A percentile compares a stretch with the other conserved stretches of the same genome.
Evolutionary conservation across 2,329 filamentous ascomycete genomes (phyloP).

Genomic region (Calonectria pseudoturangicola): DNA sequence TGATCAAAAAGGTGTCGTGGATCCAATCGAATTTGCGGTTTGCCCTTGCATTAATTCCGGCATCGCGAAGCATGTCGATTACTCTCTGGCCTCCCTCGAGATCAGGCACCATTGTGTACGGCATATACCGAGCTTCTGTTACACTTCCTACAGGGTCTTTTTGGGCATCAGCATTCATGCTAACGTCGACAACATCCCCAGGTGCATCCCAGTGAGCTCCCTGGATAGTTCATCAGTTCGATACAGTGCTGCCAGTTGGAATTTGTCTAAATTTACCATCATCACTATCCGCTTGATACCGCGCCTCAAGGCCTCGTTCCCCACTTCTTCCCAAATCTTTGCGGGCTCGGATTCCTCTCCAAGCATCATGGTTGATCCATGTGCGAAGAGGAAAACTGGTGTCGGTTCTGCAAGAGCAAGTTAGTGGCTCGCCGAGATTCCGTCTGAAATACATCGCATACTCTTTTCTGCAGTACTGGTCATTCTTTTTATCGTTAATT

Average conservation of each 20-base stretch:
- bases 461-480: neutral
- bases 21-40: conserved; percentile 80
- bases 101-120: conserved; percentile 77
- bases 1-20: conserved; percentile 80
- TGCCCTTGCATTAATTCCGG: conserved; percentile 71
- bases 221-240: conserved; percentile 53
- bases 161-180: conserved; percentile 74
- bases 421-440: neutral
- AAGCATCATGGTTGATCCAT: conserved; percentile 84
- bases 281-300: conserved; percentile 78
- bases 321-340: conserved; percentile 79
- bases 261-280: conserved; percentile 69
- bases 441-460: neutral
- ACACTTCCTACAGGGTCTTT: conserved; percentile 80
- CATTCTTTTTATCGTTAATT: neutral
- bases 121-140: conserved; percentile 76
- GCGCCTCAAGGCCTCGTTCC: conserved; percentile 70
- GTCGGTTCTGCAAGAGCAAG: conserved; percentile 54
- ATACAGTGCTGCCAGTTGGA: neutral
- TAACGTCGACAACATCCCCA: conserved; percentile 73
- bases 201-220: conserved; percentile 79
- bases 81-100: conserved; percentile 70
- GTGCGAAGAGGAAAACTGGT: conserved; percentile 80
- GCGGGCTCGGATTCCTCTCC: conserved; percentile 78
- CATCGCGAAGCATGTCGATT: conserved; percentile 66